Conservation (phyloP, 176 grass and related monocot genomes). For the Puya raimondii region DNA sequence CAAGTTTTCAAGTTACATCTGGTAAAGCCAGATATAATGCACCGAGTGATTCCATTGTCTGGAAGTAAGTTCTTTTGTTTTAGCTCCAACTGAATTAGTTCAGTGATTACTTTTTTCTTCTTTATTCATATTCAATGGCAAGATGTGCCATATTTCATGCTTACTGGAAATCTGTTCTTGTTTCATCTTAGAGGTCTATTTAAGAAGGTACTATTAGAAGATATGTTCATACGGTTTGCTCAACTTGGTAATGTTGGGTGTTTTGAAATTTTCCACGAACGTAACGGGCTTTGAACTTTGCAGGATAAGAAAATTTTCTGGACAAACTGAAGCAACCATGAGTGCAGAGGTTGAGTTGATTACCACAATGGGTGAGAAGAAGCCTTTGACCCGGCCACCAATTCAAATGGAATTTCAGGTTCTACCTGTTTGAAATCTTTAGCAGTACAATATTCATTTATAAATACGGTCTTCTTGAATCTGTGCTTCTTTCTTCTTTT, state of each 20-base stretch:
- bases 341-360: slow-evolving; percentile 97
- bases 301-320: slow-evolving; percentile 98
- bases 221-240: background rate
- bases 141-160: too few species aligned
- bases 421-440: background rate
- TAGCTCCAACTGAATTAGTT: slow-evolving; percentile 3
- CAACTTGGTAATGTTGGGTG: background rate
- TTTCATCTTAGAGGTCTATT: background rate
- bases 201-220: background rate
- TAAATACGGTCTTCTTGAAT: too few species aligned
- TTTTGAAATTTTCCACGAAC: background rate
- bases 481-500: background rate
- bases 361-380: slow-evolving; percentile 98
- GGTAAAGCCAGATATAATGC: slow-evolving; percentile 99
- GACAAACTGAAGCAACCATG: slow-evolving; percentile 98
- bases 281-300: slow-evolving; percentile 12
- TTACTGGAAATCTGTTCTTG: too few species aligned
- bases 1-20: slow-evolving; percentile 94
- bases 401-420: slow-evolving; percentile 99
- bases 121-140: background rate
- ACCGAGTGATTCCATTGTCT: slow-evolving; percentile 88
- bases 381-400: slow-evolving; percentile 79
- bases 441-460: too few species aligned
- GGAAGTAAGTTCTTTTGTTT: slow-evolving; percentile 71
- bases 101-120: background rate